These are phyloP conservation scores for Dioscorea zingiberensis DNA, from an alignment of 106 monocot species.

Conservation along the genomic window DNA sequence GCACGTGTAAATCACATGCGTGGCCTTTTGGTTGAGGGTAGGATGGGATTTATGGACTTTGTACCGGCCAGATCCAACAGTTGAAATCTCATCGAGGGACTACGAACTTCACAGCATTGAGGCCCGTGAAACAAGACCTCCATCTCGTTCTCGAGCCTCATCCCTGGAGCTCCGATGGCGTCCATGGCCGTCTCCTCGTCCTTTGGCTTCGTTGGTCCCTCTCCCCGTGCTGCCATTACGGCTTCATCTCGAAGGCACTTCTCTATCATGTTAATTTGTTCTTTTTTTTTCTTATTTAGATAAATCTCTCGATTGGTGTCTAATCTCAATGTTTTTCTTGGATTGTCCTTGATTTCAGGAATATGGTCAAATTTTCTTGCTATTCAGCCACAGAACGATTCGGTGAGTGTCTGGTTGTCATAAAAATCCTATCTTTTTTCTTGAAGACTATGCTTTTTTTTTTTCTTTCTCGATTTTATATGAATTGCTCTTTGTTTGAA, in stretches of 20 bases:
- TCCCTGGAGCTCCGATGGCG: neutral
- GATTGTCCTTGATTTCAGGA: neutral
- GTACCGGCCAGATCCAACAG: too few species aligned
- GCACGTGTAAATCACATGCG: too few species aligned
- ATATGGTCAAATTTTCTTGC: neutral
- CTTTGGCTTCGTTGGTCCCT: neutral
- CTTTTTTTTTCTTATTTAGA: neutral
- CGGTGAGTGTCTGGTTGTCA: neutral
- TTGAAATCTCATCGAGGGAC: too few species aligned
- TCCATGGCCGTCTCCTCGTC: constrained; percentile 5
- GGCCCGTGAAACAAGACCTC: too few species aligned
- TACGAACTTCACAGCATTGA: too few species aligned
- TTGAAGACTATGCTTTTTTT: neutral
- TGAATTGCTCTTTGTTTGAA: neutral
- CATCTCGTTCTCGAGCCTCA: too few species aligned
- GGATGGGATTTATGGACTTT: too few species aligned
- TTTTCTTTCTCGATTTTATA: neutral
- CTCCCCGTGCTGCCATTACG: neutral
- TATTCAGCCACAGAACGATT: neutral
- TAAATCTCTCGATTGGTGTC: neutral
- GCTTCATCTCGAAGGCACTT: neutral
- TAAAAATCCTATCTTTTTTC: neutral
- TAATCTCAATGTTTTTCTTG: neutral
- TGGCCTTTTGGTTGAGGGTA: too few species aligned
- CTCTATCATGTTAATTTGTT: neutral